Conservation (phyloP, 192 early-diverging fungal species). For the Thoreauomyces humboldtii region DNA sequence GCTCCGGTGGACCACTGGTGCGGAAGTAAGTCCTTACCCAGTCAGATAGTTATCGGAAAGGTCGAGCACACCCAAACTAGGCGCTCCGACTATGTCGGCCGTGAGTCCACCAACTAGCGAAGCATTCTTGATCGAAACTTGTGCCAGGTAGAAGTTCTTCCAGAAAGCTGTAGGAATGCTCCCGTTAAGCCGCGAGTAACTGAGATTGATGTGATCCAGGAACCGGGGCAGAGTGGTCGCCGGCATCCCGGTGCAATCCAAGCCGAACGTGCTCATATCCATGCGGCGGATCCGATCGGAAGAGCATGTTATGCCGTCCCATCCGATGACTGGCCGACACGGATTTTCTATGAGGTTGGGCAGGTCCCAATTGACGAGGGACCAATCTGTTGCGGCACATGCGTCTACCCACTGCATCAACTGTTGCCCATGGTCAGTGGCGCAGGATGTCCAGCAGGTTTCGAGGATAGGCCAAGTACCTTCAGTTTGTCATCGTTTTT, state of each 20-base stretch:
- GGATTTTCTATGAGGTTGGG: background rate
- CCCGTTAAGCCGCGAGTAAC: background rate
- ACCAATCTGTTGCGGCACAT: constrained; percentile 10
- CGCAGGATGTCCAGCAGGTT: background rate
- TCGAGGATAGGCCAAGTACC: background rate
- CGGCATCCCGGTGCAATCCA: constrained; percentile 26
- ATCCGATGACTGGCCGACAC: background rate
- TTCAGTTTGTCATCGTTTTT: constrained; percentile 18
- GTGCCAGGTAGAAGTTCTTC: constrained; percentile 1
- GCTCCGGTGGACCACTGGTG: too few species aligned
- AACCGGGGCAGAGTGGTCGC: background rate
- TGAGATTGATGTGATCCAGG: constrained; percentile 4
- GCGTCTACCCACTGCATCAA: constrained; percentile 11
- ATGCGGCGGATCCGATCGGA: constrained; percentile 4
- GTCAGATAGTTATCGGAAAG: constrained; percentile 11
- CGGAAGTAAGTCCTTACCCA: constrained; percentile 7
- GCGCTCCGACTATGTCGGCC: background rate
- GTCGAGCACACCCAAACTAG: constrained; percentile 7
- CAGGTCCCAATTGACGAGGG: constrained; percentile 15
- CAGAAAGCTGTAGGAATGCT: constrained; percentile 4
- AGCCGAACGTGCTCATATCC: constrained; percentile 8
- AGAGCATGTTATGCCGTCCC: constrained; percentile 7
- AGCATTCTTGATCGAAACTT: constrained; percentile 9
- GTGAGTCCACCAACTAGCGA: background rate
- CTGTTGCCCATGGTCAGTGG: background rate